Evolutionary conservation across 2,329 filamentous ascomycete species (phyloP).

Genomic region (Aspergillus aculeatinus): DNA sequence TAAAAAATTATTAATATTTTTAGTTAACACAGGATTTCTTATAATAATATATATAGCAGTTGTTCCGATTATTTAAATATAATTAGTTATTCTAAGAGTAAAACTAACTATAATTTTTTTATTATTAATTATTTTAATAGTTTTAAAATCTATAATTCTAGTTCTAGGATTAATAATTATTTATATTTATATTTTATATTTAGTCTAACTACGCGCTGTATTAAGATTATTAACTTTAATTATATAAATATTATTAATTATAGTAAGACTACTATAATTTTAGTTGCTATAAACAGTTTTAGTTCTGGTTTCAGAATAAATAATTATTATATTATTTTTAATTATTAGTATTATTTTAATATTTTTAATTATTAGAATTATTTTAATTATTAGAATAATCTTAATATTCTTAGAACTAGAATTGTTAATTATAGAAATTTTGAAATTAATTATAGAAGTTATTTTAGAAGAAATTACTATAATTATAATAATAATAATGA

Average conservation of each 20-base stretch:
- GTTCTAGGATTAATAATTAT: background rate
- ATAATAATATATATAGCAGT: background rate
- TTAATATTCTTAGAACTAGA: too few relatives aligned
- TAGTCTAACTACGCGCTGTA: too few relatives aligned
- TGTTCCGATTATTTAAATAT: too few relatives aligned
- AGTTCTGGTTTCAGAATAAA: background rate
- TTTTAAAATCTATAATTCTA: background rate
- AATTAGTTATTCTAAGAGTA: background rate
- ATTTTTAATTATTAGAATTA: too few relatives aligned
- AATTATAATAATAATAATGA: background rate
- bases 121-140: background rate
- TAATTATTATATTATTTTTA: background rate
- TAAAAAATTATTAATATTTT: background rate
- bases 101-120: too few relatives aligned
- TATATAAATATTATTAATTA: background rate
- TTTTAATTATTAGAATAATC: too few relatives aligned
- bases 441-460: too few relatives aligned
- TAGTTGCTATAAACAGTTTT: too few relatives aligned
- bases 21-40: background rate
- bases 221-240: background rate
- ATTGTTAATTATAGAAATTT: background rate
- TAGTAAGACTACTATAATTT: background rate
- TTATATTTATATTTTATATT: background rate
- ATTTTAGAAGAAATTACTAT: background rate
- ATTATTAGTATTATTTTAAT: too few relatives aligned